A percentile compares a stretch with the other conserved stretches of the same genome.
Conservation (phyloP, 129 eudicot species). For the Helianthus tuberosus region DNA sequence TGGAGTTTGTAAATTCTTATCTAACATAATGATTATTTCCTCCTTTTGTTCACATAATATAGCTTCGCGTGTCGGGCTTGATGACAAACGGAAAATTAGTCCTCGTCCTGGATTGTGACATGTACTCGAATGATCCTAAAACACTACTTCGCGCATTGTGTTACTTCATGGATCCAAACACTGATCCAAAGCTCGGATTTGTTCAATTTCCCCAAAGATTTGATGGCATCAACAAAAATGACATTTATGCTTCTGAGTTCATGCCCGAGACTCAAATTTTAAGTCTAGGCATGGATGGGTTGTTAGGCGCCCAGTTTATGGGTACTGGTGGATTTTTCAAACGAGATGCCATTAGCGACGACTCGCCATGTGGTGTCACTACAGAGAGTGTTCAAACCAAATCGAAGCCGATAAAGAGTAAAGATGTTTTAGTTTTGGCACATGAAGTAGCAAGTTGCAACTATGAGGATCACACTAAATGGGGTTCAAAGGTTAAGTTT, state of each 20-base stretch:
- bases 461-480: constrained; percentile 48
- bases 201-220: constrained; percentile 80
- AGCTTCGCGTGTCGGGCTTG: constrained; percentile 78
- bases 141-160: constrained; percentile 60
- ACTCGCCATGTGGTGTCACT: constrained; percentile 22
- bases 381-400: not conserved
- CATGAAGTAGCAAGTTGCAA: constrained; percentile 45
- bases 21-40: not conserved
- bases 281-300: constrained; percentile 64
- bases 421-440: constrained; percentile 39
- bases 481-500: constrained; percentile 51
- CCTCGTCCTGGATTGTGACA: constrained; percentile 69
- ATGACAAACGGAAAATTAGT: constrained; percentile 70
- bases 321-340: constrained; percentile 69
- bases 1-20: no score
- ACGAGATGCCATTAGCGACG: constrained; percentile 46
- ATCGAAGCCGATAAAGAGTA: constrained; percentile 17
- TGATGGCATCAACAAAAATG: constrained; percentile 45
- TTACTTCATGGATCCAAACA: constrained; percentile 41
- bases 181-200: constrained; percentile 43
- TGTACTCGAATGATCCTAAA: constrained; percentile 78
- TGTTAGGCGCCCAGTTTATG: constrained; percentile 48
- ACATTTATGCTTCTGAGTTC: constrained; percentile 55
- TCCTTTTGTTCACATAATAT: not conserved
- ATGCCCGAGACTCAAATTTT: constrained; percentile 35